Evolutionary conservation across 23 red algal genomes (phyloP).

Genomic region (Pyropia haitanensis): DNA sequence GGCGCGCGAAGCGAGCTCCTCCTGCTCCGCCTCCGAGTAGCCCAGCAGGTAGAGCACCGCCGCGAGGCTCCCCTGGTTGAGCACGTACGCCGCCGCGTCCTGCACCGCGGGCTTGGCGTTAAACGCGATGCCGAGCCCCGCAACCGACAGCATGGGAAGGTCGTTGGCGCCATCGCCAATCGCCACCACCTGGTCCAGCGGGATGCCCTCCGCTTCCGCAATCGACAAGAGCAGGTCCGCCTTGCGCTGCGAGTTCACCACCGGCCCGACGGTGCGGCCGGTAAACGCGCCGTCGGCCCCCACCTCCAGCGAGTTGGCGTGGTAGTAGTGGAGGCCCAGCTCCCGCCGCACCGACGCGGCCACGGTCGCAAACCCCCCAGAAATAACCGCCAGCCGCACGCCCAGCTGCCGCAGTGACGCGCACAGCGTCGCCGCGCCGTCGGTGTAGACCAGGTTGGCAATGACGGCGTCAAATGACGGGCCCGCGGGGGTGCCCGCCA

Average conservation of each 20-base stretch:
- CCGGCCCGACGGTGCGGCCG: conserved; percentile 29
- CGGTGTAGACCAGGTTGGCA: conserved; percentile 21
- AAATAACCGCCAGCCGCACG: conserved; percentile 26
- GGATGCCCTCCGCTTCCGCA: not conserved
- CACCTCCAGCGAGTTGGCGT: conserved; percentile 64
- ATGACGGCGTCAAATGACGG: conserved; percentile 25
- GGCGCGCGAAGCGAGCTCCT: not conserved
- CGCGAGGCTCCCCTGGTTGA: conserved; percentile 32
- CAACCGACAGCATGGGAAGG: conserved; percentile 51
- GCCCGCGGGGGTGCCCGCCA: conserved; percentile 15
- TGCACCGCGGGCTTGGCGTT: conserved; percentile 71
- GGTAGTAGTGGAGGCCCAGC: conserved; percentile 30
- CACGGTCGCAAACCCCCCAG: conserved; percentile 59
- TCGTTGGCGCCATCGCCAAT: conserved; percentile 85
- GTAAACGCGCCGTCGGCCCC: conserved; percentile 37
- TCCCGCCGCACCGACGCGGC: conserved; percentile 43
- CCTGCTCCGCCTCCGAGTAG: conserved; percentile 11
- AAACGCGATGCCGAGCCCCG: conserved; percentile 64
- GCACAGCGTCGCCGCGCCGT: conserved; percentile 34
- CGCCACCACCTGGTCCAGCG: conserved; percentile 32
- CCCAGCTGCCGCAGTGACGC: conserved; percentile 22
- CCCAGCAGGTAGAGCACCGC: conserved; percentile 65
- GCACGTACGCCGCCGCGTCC: conserved; percentile 22
- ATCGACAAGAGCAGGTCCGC: conserved; percentile 11
- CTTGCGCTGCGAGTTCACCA: conserved; percentile 65